These are phyloP conservation scores for Cordyceps cateniannulata DNA, from an alignment of 2,329 filamentous ascomycete genomes.

Conservation along the genomic window DNA sequence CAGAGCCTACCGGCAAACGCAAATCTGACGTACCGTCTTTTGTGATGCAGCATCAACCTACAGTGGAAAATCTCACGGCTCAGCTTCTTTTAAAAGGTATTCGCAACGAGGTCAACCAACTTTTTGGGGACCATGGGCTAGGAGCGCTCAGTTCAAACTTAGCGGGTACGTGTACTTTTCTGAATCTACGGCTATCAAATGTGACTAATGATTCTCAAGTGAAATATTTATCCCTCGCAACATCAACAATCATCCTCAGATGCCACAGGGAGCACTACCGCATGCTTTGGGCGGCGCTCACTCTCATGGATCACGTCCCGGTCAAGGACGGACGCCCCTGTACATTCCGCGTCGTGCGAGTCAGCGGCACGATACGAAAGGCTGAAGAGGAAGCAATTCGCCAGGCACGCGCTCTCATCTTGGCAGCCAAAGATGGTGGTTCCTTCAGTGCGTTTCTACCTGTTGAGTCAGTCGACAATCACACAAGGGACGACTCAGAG, in stretches of 20 bases:
- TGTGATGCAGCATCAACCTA: conserved; percentile 73
- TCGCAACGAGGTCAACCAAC: conserved; percentile 58
- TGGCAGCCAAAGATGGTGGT: conserved; percentile 52
- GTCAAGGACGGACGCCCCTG: conserved; percentile 56
- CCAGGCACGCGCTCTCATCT: conserved; percentile 64
- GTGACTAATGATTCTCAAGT: conserved; percentile 43
- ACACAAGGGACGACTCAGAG: conserved; percentile 29
- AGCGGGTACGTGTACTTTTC: conserved; percentile 43
- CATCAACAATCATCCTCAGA: conserved; percentile 86
- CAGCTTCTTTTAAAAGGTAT: conserved; percentile 62
- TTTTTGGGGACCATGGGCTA: conserved; percentile 86
- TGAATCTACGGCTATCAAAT: neutral
- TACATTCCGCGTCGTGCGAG: conserved; percentile 76
- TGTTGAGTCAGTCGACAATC: conserved; percentile 26
- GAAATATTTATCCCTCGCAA: conserved; percentile 88
- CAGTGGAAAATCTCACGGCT: conserved; percentile 61
- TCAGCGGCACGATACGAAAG: conserved; percentile 90
- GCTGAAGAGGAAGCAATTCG: conserved; percentile 84
- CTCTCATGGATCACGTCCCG: conserved; percentile 68
- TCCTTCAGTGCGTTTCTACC: conserved; percentile 7
- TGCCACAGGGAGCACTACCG: conserved; percentile 77
- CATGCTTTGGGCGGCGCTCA: conserved; percentile 83
- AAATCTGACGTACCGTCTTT: conserved; percentile 46
- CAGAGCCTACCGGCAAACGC: conserved; percentile 33
- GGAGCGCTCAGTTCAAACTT: conserved; percentile 66